phyloP scores from a whole-genome alignment of 2,329 filamentous ascomycete species.

The Lachnellula subtilissima region DNA sequence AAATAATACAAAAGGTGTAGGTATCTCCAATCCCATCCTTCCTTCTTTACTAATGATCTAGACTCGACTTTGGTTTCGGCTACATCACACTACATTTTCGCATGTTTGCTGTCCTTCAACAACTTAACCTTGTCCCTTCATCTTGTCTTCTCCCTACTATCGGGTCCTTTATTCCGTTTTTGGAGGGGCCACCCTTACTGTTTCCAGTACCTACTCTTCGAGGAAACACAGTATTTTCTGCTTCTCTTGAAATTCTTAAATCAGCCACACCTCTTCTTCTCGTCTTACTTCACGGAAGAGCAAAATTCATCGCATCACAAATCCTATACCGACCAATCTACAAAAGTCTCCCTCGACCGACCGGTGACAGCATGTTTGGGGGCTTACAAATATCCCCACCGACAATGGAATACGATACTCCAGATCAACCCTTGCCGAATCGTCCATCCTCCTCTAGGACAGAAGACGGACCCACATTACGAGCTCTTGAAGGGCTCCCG shows the following conservation, averaged over 20 bases:
- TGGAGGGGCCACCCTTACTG: conserved; percentile 23
- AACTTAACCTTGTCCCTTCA: conserved; percentile 27
- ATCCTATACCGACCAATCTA: conserved; percentile 29
- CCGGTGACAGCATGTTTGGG: conserved; percentile 26
- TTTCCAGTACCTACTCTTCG: neutral
- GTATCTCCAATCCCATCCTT: neutral
- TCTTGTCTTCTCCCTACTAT: conserved; percentile 20
- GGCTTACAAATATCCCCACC: conserved; percentile 15
- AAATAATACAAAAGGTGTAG: conserved; percentile 10
- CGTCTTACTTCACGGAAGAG: conserved; percentile 21
- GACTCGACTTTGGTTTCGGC: conserved; percentile 19
- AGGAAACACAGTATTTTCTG: conserved; percentile 8
- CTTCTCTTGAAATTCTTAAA: conserved; percentile 12
- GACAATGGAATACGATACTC: conserved; percentile 21
- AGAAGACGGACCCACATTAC: conserved; percentile 26
- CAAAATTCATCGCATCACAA: conserved; percentile 20
- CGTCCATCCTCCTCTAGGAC: neutral
- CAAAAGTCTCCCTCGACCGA: conserved; percentile 26
- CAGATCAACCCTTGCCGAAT: conserved; percentile 12
- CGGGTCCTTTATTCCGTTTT: conserved; percentile 28
- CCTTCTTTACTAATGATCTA: conserved; percentile 16
- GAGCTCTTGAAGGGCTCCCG: conserved; percentile 29
- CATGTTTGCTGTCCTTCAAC: conserved; percentile 31
- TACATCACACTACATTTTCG: conserved; percentile 28
- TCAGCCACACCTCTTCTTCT: conserved; percentile 25